phyloP scores from a whole-genome alignment of 805 yeast genomes.

The Kodamaea hsintzibuensis region DNA sequence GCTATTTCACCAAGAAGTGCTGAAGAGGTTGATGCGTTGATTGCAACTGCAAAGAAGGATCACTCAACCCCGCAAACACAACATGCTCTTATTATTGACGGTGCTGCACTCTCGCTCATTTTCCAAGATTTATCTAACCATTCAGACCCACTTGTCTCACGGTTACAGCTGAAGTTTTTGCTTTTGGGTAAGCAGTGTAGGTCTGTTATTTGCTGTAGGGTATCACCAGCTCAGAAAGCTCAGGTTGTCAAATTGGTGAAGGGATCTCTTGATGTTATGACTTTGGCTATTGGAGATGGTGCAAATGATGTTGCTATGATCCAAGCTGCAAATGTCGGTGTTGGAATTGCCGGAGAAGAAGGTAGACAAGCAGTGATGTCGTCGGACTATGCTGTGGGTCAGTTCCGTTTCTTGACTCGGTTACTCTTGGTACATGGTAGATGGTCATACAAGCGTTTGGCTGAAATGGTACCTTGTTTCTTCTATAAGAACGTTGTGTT shows the following conservation, averaged over 20 bases:
- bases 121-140: constrained; percentile 41
- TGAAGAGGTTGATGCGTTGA: constrained; percentile 33
- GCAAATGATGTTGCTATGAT: constrained; percentile 91
- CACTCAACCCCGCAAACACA: constrained; percentile 71
- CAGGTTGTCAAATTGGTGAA: constrained; percentile 81
- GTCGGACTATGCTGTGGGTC: constrained; percentile 84
- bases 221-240: constrained; percentile 85
- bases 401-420: constrained; percentile 69
- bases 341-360: constrained; percentile 91
- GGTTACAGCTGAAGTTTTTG: constrained; percentile 50
- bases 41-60: constrained; percentile 48
- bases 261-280: constrained; percentile 74
- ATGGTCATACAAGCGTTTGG: constrained; percentile 80
- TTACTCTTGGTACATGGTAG: constrained; percentile 77
- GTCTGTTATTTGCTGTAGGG: constrained; percentile 84
- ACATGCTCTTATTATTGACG: constrained; percentile 74
- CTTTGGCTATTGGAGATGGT: constrained; percentile 86
- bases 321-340: constrained; percentile 84
- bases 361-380: constrained; percentile 90
- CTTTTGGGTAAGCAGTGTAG: constrained; percentile 76
- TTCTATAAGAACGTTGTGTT: constrained; percentile 79
- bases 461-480: constrained; percentile 83
- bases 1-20: constrained; percentile 37
- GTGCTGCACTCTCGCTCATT: constrained; percentile 64
- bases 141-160: constrained; percentile 30